phyloP scores from a whole-genome alignment of 139 green algal genomes.

The Closterium sp. region DNA sequence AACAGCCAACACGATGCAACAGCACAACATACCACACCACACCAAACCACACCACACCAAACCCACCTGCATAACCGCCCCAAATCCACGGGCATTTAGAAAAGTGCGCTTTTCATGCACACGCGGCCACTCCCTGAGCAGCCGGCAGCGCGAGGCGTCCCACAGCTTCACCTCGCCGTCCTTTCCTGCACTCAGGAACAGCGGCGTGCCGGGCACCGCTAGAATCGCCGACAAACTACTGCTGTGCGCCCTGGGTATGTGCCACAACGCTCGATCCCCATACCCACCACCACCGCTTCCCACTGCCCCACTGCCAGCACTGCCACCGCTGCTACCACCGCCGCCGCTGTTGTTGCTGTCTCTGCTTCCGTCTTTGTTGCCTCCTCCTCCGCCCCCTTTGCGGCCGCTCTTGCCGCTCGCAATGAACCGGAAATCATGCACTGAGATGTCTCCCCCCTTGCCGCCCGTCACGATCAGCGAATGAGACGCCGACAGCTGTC shows the following conservation, averaged over 20 bases:
- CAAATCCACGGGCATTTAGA: conserved; percentile 44
- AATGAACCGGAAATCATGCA: conserved; percentile 45
- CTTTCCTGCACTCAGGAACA: conserved; percentile 44
- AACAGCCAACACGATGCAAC: too few relatives aligned
- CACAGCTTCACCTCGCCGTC: conserved; percentile 55
- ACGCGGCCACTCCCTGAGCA: conserved; percentile 15
- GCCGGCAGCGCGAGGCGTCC: conserved; percentile 31
- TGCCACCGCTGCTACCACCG: too few relatives aligned
- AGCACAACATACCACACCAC: too few relatives aligned
- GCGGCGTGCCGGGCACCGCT: conserved; percentile 15
- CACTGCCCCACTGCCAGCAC: not conserved
- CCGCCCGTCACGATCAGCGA: conserved; percentile 44
- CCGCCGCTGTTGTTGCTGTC: not conserved
- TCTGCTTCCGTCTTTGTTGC: not conserved
- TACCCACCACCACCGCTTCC: not conserved
- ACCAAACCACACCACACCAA: too few relatives aligned
- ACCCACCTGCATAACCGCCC: conserved; percentile 41
- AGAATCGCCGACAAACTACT: not conserved
- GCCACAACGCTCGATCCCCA: conserved; percentile 25
- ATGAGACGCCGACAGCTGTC: not conserved
- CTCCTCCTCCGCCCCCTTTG: not conserved
- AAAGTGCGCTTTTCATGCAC: conserved; percentile 47
- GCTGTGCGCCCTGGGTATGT: conserved; percentile 11
- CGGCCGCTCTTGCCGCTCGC: not conserved
- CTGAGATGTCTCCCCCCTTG: conserved; percentile 21